Base-by-base conservation (phyloP, 805 yeast species). In the Grigorovia yakushimaensis region DNA sequence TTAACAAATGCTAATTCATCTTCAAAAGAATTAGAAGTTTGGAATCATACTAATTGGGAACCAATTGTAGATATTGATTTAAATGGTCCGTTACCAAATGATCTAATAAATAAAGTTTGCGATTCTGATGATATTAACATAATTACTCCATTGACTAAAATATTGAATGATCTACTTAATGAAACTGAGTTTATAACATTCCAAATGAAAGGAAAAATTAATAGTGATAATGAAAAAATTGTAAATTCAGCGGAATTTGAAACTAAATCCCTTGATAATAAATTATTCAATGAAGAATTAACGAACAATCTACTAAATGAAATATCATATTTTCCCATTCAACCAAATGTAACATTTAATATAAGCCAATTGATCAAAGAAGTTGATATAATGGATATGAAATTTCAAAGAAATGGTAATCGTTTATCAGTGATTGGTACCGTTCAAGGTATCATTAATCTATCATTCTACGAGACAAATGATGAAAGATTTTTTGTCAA, bases 371-470 rank as follows among this genome's bases (percentile, higher is more conserved):
- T 68, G 27, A 54, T 73, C 2, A 60, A 67, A 42, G 68, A 66
- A 39, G 67, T 71, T 5, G 60, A 71, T 1, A 59, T 73, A 46
- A 67, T 68, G 8, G 62, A 67, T 21, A 49, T 71, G 46, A 54
- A 55, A 15, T 61, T 73, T 41, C 65, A 61, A 46, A 60, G 74
- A 58, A 47, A 49, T 4, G 57, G 58, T 41, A 66, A 61, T 17
- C 19, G 39, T 4, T 17, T 46, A 5, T 41, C 51, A 6, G 55
- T 73, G n/a, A 59, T 59, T 43, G 78, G 77, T 1, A 61, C 63
- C n/a, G 58, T 73, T 5, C 54, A 59, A 21, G 59, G 68, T 1
- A 53, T 59, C 19, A 46, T 72, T 5, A 56, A 57, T 23, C 17
- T 68, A 4, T 69, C 73, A 4, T 60, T 59, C 44, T 57, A 61